Base-by-base conservation (phyloP, 352 stramenopile species). In the Pythium apleroticum region DNA sequence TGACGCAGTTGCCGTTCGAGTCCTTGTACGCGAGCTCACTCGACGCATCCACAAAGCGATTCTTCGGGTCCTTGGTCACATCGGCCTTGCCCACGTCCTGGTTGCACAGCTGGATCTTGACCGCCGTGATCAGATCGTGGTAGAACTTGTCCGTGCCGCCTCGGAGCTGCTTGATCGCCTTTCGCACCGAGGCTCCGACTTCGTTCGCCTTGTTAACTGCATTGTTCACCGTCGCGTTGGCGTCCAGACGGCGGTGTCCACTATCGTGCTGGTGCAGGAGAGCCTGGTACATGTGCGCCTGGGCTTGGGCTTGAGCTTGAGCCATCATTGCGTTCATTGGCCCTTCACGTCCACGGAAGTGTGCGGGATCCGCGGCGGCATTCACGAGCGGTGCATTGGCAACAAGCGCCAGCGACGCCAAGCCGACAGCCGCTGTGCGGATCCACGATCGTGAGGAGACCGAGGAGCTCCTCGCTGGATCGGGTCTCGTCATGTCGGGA, bases 71-170 rank as follows among this genome's bases (percentile, higher is more conserved):
- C 24, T 66, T 63, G 9, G 43, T 39, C 17, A 41, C 33, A 20
- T 41, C 31, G 9, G 52, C 24, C 5, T 75, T 78, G 11, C 62
- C 71, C 3, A 58, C 57, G 15, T 80, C 31, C 45, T 80, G 25
- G 22, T 88, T 66, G 52, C 81, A 90, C 15, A 89, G 19, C 10
- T 60, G 45, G 56, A 90, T 89, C 54, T 84, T 74, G 25, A 80
- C 61, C 0, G 82, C 79, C 0, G 57, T 75, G 70, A 89, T 84
- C 39, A 91, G 55, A 22, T 91, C 71, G 3, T 75, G 50, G 71
- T 91, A 91, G 57, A 88, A 89, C 53, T 84, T 80, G 31, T 76
- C 63, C 2, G 61, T 83, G 52, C 80, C 79, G 50, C 80, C 78
- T 25, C 82, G 82, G 28, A 91, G 59, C 46, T 88, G 72, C 61